Evolutionary conservation across 148 eudicot genomes (phyloP).

Genomic region (Dysphania ambrosioides): DNA sequence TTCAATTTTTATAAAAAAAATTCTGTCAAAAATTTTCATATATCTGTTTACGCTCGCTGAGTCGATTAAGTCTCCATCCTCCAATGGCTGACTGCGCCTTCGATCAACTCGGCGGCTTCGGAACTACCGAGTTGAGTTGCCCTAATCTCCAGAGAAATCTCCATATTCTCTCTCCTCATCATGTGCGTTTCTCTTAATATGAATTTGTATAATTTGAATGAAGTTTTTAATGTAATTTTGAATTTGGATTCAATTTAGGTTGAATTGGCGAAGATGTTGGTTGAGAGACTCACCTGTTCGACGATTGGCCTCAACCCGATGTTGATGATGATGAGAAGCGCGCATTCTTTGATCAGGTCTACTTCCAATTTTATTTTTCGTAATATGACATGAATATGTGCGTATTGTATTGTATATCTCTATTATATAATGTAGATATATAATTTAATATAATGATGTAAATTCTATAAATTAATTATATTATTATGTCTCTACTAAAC

Average conservation of each 20-base stretch:
- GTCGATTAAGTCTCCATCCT: slow-evolving; percentile 11
- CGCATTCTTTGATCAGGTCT: slow-evolving; percentile 77
- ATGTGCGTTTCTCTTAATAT: slow-evolving; percentile 49
- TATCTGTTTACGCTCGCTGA: no score
- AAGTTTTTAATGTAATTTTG: no score
- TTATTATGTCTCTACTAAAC: no score
- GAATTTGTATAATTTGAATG: not conserved
- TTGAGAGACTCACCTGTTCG: slow-evolving; percentile 66
- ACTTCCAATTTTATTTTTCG: not conserved
- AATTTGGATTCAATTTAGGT: slow-evolving; percentile 34
- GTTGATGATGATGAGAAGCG: slow-evolving; percentile 68
- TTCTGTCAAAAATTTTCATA: no score
- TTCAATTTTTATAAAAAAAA: no score
- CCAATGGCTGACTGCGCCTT: slow-evolving; percentile 45
- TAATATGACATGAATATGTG: no score
- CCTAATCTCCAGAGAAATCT: slow-evolving; percentile 60
- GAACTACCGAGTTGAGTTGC: slow-evolving; percentile 30
- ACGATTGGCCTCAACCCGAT: slow-evolving; percentile 74
- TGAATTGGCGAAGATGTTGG: slow-evolving; percentile 65
- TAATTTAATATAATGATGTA: no score
- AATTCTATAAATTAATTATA: no score
- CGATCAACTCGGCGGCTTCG: slow-evolving; percentile 39
- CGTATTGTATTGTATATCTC: no score
- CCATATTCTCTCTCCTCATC: slow-evolving; percentile 49
- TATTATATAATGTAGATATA: not conserved